Base-by-base conservation (phyloP, 2,329 filamentous ascomycete genomes). In the Fusarium sp. region DNA sequence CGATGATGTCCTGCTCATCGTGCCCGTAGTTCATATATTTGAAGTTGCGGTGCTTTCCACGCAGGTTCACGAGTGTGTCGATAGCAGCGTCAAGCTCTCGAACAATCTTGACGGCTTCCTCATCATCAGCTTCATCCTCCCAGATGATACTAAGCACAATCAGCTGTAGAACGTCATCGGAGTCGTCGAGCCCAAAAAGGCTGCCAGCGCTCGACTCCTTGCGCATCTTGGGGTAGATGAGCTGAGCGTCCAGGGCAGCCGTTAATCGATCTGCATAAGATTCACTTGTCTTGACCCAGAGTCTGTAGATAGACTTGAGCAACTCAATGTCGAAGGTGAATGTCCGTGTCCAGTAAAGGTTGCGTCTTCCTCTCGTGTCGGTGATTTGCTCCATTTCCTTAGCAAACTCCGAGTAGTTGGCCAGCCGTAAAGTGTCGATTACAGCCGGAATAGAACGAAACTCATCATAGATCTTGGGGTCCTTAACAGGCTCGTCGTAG, bases 61-160 rank as follows among this genome's bases (percentile, higher is more conserved):
- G 11, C 3, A 15, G 4, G 11, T 13, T 39, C 4, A 39, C 0
- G 18, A 39, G 18, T 20, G 1, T 39, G 8, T 20, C 36, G 11
- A 39, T 39, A 6, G 7, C 36, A 7, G 18, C 11, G 7, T 39
- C 18, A 39, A 39, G 11, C 36, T 7, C 15, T 11, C 36, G 36
- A 20, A 39, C 18, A 39, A 39, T 39, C 5, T 7, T 13, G 15
- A 39, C 3, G 10, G 36, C 18, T 39, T 39, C 36, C 36, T 39
- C 36, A 39, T 39, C 36, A 13, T 39, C 36, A 39, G 18, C 36
- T 39, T 39, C 36, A 13, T 13, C 11, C 3, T 39, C 36, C 36
- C 11, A 39, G 11, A 39, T 39, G 7, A 39, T 20, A 7, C 36
- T 39, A 15, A 39, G 12, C 18, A 39, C 36, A 39, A 39, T 39